These are phyloP conservation scores for Globisporangium carolinianum DNA, from an alignment of 352 stramenopile genomes.

Conservation along the genomic window DNA sequence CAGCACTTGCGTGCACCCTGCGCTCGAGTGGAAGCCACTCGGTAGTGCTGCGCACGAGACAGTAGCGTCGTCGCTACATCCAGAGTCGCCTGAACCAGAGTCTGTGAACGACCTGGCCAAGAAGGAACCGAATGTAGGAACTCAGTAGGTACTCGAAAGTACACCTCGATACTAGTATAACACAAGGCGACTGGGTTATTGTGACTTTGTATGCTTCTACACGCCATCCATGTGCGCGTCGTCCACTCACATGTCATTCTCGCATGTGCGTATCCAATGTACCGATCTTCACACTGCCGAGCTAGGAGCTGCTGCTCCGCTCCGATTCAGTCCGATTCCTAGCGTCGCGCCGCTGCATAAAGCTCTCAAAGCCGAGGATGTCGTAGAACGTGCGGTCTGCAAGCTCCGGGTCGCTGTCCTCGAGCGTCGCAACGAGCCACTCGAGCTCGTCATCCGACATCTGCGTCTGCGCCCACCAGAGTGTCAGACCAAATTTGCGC, in stretches of 20 bases:
- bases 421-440: slow-evolving; percentile 55
- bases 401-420: slow-evolving; percentile 20
- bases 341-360: slow-evolving; percentile 21
- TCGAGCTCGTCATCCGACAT: slow-evolving; percentile 43
- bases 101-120: not conserved
- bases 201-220: too few relatives aligned
- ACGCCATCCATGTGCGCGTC: too few relatives aligned
- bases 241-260: too few relatives aligned
- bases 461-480: slow-evolving; percentile 62
- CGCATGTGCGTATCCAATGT: too few relatives aligned
- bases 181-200: too few relatives aligned
- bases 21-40: not conserved
- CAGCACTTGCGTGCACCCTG: slow-evolving; percentile 3
- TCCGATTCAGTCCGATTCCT: too few relatives aligned
- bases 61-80: not conserved
- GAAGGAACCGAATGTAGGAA: too few relatives aligned
- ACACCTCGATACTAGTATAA: too few relatives aligned
- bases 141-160: too few relatives aligned
- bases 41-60: not conserved
- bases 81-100: not conserved
- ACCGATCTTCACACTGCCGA: too few relatives aligned
- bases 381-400: slow-evolving; percentile 62
- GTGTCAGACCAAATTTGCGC: slow-evolving; percentile 47
- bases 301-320: not conserved
- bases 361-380: slow-evolving; percentile 55